Evolutionary conservation across 2,329 filamentous ascomycete species (phyloP), one percentile per base, ranked within the genome.

Genomic region (Pyrenophora teres): DNA sequence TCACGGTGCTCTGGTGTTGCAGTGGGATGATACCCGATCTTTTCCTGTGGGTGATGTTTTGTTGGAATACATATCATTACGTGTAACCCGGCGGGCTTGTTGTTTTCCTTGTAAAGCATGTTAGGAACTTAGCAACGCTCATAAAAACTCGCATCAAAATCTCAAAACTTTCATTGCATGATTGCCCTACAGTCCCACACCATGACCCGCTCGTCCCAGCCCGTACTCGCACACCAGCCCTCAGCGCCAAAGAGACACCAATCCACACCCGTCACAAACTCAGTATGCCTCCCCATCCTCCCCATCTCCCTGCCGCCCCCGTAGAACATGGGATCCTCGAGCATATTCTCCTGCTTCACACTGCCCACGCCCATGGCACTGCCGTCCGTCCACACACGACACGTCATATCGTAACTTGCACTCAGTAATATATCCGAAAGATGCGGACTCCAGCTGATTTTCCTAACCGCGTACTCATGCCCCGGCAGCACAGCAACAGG

Each of bases 401-500:
- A 95, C 5, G 90, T 96, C 94, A 99, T 99, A 75, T 99, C 94
- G 74, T 99, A 99, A 70, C 92, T 94, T 1, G 90, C 93, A 63
- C 87, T 94, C 36, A 96, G 81, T 36, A 99, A 76, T 8, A 96
- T 83, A 70, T 97, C 90, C 51, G 87, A 86, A n/a, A 94, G 82
- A 77, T 99, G 94, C 8, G 94, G 94, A 65, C 90, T 95, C 93
- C 94, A 99, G 5, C 90, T 84, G 4, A 99, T 69, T 59, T 89
- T 86, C 40, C 92, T 82, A 21, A 97, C 87, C 3, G 94, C 94
- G 72, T 97, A 99, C 42, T 94, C 87, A 73, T 99, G 94, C 10
- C 94, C 94, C 9, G 85, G 78, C 72, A 99, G 81, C 3, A 92
- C 75, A 6, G 88, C 81, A 8, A 90, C 71, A 0, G 93, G 90